Evolutionary conservation across 306 rosid species (phyloP), one percentile per base, ranked within the genome.

Genomic region (Sophora flavescens): DNA sequence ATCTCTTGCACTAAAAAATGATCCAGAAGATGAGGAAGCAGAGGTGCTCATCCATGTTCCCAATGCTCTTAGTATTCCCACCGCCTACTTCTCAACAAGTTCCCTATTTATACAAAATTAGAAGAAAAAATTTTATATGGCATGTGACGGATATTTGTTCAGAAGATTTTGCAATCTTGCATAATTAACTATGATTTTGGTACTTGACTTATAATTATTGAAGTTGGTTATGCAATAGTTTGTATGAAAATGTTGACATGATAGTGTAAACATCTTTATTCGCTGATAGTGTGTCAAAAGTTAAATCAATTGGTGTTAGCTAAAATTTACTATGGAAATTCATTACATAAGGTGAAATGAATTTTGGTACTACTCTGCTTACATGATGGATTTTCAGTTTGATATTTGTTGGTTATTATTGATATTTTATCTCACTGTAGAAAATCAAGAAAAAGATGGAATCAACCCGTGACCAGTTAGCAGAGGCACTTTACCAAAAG

Each of bases 401-500:
- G 42, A 44, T 22, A 17, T 63, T 74, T 60, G 59, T 62, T 70
- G 73, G 35, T 48, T 69, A 59, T 59, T 63, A 53, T 39, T 63
- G 28, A 60, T 77, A 44, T 44, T 72, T 56, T 71, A 63, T 68
- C 57, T 6, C 62, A 47, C 77, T 51, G 36, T 69, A 92, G 98
- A 89, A 89, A 85, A 83, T 38, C 72, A 95, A 89, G 91, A 92
- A 95, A 82, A 87, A 90, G 88, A 90, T 89, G 97, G 93, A 95
- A 84, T 62, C 71, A 61, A 81, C 90, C 17, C 92, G 97, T 16
- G 97, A 92, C 74, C 97, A 88, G 52, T 86, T 95, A 78, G 92
- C 92, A 18, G 97, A 90, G 87, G 96, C 97, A 47, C 84, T 95
- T 75, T 92, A 90, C 84, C 97, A 92, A 79, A 95, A 89, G 84